Evolutionary conservation across 371 early-diverging fungal genomes (phyloP).

Genomic region (Funneliformis caledonium): DNA sequence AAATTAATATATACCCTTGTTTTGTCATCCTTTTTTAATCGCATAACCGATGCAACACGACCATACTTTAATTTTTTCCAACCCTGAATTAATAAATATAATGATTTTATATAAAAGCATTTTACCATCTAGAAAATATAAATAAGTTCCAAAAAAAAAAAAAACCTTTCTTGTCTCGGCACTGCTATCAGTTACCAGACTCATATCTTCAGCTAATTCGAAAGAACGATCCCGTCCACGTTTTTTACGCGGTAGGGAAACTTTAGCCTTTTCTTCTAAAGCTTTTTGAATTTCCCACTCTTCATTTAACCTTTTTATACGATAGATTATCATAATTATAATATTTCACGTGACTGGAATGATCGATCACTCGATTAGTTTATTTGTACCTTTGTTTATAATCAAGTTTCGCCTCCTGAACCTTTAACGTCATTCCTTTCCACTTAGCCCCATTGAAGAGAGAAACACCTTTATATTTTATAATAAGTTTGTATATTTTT

Average conservation of each 20-base stretch:
- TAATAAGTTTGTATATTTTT: background rate
- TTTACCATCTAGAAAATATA: too few relatives aligned
- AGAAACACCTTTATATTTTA: conserved; percentile 52
- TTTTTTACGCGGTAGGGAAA: background rate
- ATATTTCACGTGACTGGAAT: background rate
- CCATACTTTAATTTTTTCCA: conserved; percentile 83
- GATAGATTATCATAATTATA: background rate
- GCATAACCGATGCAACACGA: conserved; percentile 76
- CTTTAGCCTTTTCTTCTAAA: conserved; percentile 41
- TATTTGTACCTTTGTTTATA: conserved; percentile 58
- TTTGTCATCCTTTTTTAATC: conserved; percentile 57
- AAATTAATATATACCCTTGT: conserved; percentile 46
- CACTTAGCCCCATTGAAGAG: conserved; percentile 84
- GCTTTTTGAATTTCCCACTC: conserved; percentile 44
- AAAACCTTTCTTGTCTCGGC: conserved; percentile 58
- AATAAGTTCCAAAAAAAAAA: background rate
- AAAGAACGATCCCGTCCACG: conserved; percentile 47
- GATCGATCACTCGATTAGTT: background rate
- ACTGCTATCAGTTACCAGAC: conserved; percentile 72
- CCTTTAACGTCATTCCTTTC: conserved; percentile 76
- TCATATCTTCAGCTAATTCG: conserved; percentile 67
- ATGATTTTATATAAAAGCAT: background rate
- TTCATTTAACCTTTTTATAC: conserved; percentile 43
- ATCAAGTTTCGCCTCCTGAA: conserved; percentile 82
- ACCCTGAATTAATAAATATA: conserved; percentile 45